Conservation (phyloP, 1,139 yeast species). For the Diutina siamensis region DNA sequence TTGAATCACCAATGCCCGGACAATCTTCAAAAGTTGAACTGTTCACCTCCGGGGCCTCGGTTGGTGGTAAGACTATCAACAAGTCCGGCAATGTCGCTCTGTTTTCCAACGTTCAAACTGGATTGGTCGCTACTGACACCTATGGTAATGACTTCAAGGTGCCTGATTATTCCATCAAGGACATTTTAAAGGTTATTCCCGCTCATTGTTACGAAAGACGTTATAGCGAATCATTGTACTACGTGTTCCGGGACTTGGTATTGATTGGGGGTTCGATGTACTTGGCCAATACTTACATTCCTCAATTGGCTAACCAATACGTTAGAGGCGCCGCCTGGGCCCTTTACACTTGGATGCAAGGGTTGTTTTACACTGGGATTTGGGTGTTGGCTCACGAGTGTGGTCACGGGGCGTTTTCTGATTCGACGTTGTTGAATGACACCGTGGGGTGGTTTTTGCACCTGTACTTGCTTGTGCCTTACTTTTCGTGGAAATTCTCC, state of each 20-base stretch:
- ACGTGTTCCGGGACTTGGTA: constrained; percentile 46
- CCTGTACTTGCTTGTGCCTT: constrained; percentile 46
- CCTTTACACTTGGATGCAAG: constrained; percentile 30
- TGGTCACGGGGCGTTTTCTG: constrained; percentile 54
- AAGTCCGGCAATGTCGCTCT: constrained; percentile 28
- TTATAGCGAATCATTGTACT: constrained; percentile 35
- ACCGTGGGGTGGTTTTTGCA: constrained; percentile 50
- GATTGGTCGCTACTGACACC: constrained; percentile 32
- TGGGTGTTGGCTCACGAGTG: constrained; percentile 61
- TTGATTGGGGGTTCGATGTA: constrained; percentile 31
- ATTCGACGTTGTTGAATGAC: constrained; percentile 44
- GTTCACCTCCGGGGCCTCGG: constrained; percentile 2
- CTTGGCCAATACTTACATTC: constrained; percentile 39
- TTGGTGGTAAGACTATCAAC: constrained; percentile 11
- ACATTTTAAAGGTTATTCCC: constrained; percentile 49
- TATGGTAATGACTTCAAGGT: constrained; percentile 46
- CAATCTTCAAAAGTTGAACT: neutral
- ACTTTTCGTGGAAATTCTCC: constrained; percentile 50
- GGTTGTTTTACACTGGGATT: constrained; percentile 41
- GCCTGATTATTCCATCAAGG: constrained; percentile 54
- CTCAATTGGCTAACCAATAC: constrained; percentile 15
- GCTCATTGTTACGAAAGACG: constrained; percentile 50
- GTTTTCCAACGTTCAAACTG: constrained; percentile 13
- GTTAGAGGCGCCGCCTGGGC: constrained; percentile 49
- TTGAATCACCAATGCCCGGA: neutral